Evolutionary conservation across 306 rosid genomes (phyloP).

Genomic region (Vigna hirtella): DNA sequence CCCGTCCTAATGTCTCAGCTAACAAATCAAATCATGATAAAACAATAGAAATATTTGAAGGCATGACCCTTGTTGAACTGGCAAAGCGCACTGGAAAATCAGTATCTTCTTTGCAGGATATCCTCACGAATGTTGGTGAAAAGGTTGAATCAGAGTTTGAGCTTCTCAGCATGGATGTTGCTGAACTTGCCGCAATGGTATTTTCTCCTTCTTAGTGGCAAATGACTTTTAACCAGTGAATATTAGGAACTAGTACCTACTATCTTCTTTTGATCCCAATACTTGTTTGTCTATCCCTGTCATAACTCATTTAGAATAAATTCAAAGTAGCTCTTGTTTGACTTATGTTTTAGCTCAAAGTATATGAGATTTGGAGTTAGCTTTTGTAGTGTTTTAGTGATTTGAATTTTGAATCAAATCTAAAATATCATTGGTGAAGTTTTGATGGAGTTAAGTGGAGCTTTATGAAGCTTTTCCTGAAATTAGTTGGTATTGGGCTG

Average conservation of each 20-base stretch:
- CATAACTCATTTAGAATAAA: slow-evolving; percentile 1
- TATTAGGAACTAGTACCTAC: slow-evolving; percentile 31
- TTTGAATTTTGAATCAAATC: slow-evolving; percentile 23
- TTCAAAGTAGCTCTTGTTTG: slow-evolving; percentile 15
- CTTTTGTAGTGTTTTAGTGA: background rate
- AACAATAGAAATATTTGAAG: slow-evolving; percentile 87
- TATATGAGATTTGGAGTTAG: slow-evolving; percentile 15
- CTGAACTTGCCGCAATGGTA: slow-evolving; percentile 93
- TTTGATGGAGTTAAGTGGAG: slow-evolving; percentile 18
- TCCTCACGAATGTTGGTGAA: slow-evolving; percentile 84
- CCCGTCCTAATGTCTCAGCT: slow-evolving; percentile 62
- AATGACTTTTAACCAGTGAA: slow-evolving; percentile 38
- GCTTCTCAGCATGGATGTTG: slow-evolving; percentile 73
- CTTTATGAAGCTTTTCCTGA: slow-evolving; percentile 29
- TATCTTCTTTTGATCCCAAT: slow-evolving; percentile 30
- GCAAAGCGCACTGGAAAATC: slow-evolving; percentile 80
- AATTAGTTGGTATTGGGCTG: slow-evolving; percentile 13
- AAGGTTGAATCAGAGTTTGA: slow-evolving; percentile 85
- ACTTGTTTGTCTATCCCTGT: slow-evolving; percentile 17
- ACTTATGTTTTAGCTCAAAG: slow-evolving; percentile 16
- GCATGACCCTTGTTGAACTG: slow-evolving; percentile 86
- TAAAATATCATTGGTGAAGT: background rate
- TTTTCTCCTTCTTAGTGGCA: slow-evolving; percentile 37
- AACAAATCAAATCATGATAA: slow-evolving; percentile 61
- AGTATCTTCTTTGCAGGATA: slow-evolving; percentile 64